Base-by-base conservation (phyloP, 108 stramenopile species). In the Parietichytrium sp. region DNA sequence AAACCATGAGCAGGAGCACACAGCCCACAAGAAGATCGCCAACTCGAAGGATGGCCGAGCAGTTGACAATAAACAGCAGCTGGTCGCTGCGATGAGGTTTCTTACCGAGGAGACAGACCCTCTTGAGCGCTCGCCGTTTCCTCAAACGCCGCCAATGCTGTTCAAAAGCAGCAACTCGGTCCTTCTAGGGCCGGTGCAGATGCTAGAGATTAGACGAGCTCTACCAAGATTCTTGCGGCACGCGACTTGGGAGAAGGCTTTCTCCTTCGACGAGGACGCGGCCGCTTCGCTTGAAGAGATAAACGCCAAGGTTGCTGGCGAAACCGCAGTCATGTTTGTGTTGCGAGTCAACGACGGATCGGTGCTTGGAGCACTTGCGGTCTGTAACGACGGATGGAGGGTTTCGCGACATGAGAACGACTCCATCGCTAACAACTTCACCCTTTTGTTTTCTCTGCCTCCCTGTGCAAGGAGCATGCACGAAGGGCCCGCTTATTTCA, bases 101-200 rank as follows among this genome's bases (percentile, higher is more conserved):
- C n/a, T n/a, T n/a, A n/a, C n/a, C n/a, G n/a, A n/a, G n/a, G n/a
- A n/a, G n/a, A n/a, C n/a, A n/a, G n/a, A n/a, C n/a, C n/a, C n/a
- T n/a, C n/a, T n/a, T n/a, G n/a, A n/a, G n/a, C n/a, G n/a, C n/a
- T 72, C 61, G 33, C 61, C 61, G 13, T 42, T 72, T 16, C 61
- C 61, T 16, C 61, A 72, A 8, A 72, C 61, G 38, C 61, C 61
- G 42, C 61, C 61, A 12, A 72, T 72, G 15, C 36, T 72, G 13
- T 8, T 72, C 23, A 42, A 33, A 2, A 72, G 61, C 42, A 16
- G 61, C 10, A 33, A 72, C 2, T 16, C 61, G 16, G 36, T 42
- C 10, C 61, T 72, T 20, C 61, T 72, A n/a, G 38, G 45, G 42
- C 61, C 61, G n/a, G 23, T 72, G 20, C 61, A 72, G 10, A 2